Percentiles rank a stretch among this genome's conserved stretches.
phyloP scores from a whole-genome alignment of 257 asterid species.

The Cruciata laevipes region DNA sequence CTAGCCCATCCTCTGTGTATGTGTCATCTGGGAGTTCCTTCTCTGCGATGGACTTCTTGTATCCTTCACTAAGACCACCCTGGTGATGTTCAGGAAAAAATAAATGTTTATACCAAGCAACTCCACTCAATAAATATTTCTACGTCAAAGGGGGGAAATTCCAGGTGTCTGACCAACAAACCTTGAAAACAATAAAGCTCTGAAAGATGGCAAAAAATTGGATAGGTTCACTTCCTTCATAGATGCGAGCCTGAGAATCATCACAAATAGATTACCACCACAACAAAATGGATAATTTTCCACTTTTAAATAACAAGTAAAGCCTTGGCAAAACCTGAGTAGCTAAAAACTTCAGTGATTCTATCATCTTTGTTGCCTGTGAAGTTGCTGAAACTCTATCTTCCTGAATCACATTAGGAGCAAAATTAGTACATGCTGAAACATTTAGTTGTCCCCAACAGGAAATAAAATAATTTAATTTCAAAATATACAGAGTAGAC shows the following conservation, averaged over 20 bases:
- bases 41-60: conserved; percentile 66
- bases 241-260: conserved; percentile 61
- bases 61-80: conserved; percentile 96
- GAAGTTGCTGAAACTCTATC: conserved; percentile 73
- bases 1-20: conserved; percentile 79
- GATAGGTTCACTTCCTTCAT: conserved; percentile 84
- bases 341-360: conserved; percentile 73
- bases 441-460: conserved; percentile 6
- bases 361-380: conserved; percentile 90
- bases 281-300: not conserved
- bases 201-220: conserved; percentile 91
- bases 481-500: not conserved
- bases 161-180: conserved; percentile 26
- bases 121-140: conserved; percentile 1
- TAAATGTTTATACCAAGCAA: conserved; percentile 14
- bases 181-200: conserved; percentile 91
- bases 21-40: conserved; percentile 79
- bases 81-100: conserved; percentile 32
- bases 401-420: conserved; percentile 39
- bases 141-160: conserved; percentile 4
- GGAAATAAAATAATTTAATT: not conserved
- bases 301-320: conserved; percentile 2
- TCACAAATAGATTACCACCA: conserved; percentile 23
- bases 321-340: conserved; percentile 51
- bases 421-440: conserved; percentile 9